Base-by-base conservation (phyloP, 768 basidiomycete genomes). In the Pleurotus cornucopiae region DNA sequence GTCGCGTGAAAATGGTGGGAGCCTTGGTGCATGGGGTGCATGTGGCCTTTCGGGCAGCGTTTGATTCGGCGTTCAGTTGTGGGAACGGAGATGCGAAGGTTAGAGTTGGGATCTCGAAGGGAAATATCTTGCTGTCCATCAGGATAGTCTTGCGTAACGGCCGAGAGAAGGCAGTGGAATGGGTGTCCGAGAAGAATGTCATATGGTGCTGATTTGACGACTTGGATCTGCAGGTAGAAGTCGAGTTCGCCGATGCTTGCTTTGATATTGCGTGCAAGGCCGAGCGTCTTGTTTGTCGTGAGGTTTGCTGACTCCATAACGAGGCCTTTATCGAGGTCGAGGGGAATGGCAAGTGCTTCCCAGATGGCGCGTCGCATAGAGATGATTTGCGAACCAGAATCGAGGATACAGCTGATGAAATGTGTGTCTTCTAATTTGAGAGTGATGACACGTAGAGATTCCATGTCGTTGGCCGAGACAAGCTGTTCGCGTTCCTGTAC, bases 301-400 rank as follows among this genome's bases (percentile, higher is more conserved):
- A 20, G n/a, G 38, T 66, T 64, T 1, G 65, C 63, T n/a, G 63
- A 62, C 16, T 64, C 57, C 59, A 66, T 64, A 13, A 51, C 7
- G 56, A 66, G 60, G 1, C 49, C 25, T 13, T 63, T 55, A 34
- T 63, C 61, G 0, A 58, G 52, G 0, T 58, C 43, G 2, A 63
- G 11, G 0, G 57, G 60, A 4, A 61, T 11, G 0, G 56, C 57
- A 1, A 59, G 26, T 39, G 46, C 56, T 37, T 64, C 60, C 65
- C 65, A 66, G 1, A 60, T 43, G 20, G 47, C 30, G 30, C 30
- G 30, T 9, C 30, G 30, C 30, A 30, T 30, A 30, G 30, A 30
- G 2, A 30, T 30, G 3, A 66, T 60, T 47, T 62, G 61, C 1
- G 61, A 63, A 1, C 64, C 64, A 1, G 59, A 47, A 30, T 65